phyloP scores from a whole-genome alignment of 805 yeast species.

The Zygosaccharomyces pseudorouxii region DNA sequence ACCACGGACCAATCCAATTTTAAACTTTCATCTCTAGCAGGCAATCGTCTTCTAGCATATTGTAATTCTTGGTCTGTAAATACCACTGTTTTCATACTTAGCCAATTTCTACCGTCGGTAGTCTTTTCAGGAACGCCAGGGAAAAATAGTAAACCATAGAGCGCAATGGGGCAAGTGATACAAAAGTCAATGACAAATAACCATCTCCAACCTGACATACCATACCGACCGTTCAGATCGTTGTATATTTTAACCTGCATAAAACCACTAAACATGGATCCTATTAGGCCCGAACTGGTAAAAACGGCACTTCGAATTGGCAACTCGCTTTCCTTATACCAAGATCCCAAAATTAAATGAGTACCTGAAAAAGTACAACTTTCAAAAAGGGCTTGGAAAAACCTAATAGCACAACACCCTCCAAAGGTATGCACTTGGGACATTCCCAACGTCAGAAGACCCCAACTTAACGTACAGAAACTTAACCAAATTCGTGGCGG shows the following conservation, averaged over 20 bases:
- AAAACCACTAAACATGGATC: slow-evolving; percentile 52
- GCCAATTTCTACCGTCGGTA: slow-evolving; percentile 13
- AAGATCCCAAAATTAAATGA: slow-evolving; percentile 50
- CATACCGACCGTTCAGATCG: slow-evolving; percentile 43
- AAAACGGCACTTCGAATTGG: slow-evolving; percentile 51
- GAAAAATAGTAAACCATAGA: slow-evolving; percentile 53
- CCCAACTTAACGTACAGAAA: slow-evolving; percentile 55
- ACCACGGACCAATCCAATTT: slow-evolving; percentile 38
- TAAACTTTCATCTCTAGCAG: slow-evolving; percentile 37
- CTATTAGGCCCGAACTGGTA: slow-evolving; percentile 50
- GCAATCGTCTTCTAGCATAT: slow-evolving; percentile 42
- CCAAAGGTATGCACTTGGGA: slow-evolving; percentile 43
- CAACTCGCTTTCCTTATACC: slow-evolving; percentile 48
- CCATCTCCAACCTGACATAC: slow-evolving; percentile 64
- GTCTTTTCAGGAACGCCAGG: slow-evolving; percentile 53
- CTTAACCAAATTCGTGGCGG: slow-evolving; percentile 56
- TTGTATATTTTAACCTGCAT: slow-evolving; percentile 52
- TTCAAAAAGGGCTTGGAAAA: slow-evolving; percentile 59
- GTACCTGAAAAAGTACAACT: slow-evolving; percentile 53
- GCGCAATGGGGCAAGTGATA: slow-evolving; percentile 52
- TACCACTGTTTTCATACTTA: slow-evolving; percentile 33
- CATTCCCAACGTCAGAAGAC: slow-evolving; percentile 47
- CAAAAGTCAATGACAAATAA: slow-evolving; percentile 59
- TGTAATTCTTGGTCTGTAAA: slow-evolving; percentile 40
- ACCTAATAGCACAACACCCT: slow-evolving; percentile 53